Evolutionary conservation across 1,284 basidiomycete species (phyloP).

Genomic region (Trichosporon asahii): DNA sequence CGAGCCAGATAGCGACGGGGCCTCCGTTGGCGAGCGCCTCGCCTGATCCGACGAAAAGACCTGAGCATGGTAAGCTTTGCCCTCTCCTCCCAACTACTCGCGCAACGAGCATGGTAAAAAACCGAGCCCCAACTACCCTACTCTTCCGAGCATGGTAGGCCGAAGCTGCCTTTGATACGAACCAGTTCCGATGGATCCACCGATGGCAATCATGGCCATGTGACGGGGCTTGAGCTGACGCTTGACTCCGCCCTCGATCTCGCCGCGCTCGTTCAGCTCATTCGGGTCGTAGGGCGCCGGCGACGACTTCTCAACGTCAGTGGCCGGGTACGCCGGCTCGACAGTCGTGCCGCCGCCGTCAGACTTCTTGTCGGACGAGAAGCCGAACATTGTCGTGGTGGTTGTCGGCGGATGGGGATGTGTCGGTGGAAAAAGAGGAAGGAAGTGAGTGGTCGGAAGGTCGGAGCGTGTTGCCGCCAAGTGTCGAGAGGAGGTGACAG

Average conservation of each 20-base stretch:
- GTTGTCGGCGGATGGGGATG: background rate
- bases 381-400: constrained; percentile 2
- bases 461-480: background rate
- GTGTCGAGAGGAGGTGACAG: background rate
- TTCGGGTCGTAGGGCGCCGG: background rate
- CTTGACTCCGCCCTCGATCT: constrained; percentile 35
- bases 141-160: constrained; percentile 16
- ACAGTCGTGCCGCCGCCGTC: constrained; percentile 1
- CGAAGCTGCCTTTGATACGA: constrained; percentile 13
- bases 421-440: background rate
- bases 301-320: background rate
- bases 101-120: background rate
- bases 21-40: constrained; percentile 54
- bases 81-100: background rate
- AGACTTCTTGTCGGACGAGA: constrained; percentile 1
- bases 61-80: constrained; percentile 30
- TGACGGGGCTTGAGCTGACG: constrained; percentile 49
- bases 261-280: constrained; percentile 16
- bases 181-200: constrained; percentile 48
- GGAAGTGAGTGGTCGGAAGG: background rate
- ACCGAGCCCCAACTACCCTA: background rate
- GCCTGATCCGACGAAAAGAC: constrained; percentile 56
- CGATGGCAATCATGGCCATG: constrained; percentile 56
- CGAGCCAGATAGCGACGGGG: constrained; percentile 52
- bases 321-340: background rate